These are phyloP conservation scores for Angomonas deanei DNA, from an alignment of 208 protist species.

Conservation along the genomic window DNA sequence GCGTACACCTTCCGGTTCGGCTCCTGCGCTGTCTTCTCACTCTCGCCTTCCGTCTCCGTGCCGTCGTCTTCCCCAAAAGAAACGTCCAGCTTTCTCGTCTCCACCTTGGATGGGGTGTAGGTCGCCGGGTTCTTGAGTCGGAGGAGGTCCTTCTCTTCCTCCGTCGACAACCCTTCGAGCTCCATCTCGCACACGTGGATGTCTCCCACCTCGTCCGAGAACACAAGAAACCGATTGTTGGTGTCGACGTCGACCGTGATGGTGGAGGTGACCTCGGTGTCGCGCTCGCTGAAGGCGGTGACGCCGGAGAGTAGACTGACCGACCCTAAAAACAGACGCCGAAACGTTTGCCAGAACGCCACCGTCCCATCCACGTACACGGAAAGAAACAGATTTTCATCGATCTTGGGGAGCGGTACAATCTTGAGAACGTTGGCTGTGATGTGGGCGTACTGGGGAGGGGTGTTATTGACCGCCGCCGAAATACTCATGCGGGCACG, in stretches of 20 bases:
- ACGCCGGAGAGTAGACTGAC: slow-evolving; percentile 42
- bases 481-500: not conserved
- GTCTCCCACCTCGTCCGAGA: slow-evolving; percentile 61
- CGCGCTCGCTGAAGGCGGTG: slow-evolving; percentile 3
- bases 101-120: slow-evolving; percentile 9
- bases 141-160: slow-evolving; percentile 26
- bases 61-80: not conserved
- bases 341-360: slow-evolving; percentile 69
- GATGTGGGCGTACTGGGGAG: slow-evolving; percentile 12
- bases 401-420: slow-evolving; percentile 29
- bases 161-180: slow-evolving; percentile 18
- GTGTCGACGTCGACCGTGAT: slow-evolving; percentile 24
- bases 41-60: not conserved
- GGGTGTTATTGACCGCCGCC: not conserved
- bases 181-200: slow-evolving; percentile 61
- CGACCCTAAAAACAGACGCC: slow-evolving; percentile 49
- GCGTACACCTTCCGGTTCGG: slow-evolving; percentile 24
- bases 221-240: slow-evolving; percentile 34
- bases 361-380: slow-evolving; percentile 74
- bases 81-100: not conserved
- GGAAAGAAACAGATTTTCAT: slow-evolving; percentile 45
- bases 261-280: slow-evolving; percentile 4
- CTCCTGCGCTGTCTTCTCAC: slow-evolving; percentile 6
- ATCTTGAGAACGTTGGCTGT: slow-evolving; percentile 38
- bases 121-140: slow-evolving; percentile 30